Evolutionary conservation across 768 basidiomycete genomes (phyloP).

Genomic region (Trametes cingulata): DNA sequence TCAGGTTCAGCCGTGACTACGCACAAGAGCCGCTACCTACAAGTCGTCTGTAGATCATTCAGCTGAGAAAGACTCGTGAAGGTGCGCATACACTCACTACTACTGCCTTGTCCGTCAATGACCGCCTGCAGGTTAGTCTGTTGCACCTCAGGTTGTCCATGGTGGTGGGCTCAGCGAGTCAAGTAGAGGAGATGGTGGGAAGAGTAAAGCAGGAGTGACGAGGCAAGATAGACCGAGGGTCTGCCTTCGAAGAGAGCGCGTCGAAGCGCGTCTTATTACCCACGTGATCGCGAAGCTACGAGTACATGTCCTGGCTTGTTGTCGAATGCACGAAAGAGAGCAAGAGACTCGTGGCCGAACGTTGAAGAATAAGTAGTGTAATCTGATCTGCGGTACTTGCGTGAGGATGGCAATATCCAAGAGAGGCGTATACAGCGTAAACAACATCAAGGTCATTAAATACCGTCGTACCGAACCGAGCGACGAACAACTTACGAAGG

Average conservation of each 20-base stretch:
- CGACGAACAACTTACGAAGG: constrained; percentile 4
- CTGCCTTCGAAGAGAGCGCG: neutral
- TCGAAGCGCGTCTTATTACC: constrained; percentile 5
- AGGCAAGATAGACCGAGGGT: too few relatives aligned
- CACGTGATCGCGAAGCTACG: constrained; percentile 8
- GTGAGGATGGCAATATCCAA: constrained; percentile 4
- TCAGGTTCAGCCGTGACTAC: neutral
- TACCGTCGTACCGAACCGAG: constrained; percentile 10
- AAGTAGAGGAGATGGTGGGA: neutral
- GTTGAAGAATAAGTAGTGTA: neutral
- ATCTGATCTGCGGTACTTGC: neutral
- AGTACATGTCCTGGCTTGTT: too few relatives aligned
- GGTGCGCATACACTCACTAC: constrained; percentile 55
- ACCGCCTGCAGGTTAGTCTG: constrained; percentile 69
- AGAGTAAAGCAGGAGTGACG: too few relatives aligned
- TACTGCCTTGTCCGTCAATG: constrained; percentile 76
- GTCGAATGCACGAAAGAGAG: too few relatives aligned
- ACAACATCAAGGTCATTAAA: constrained; percentile 25
- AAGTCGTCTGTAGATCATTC: constrained; percentile 49
- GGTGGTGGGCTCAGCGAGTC: neutral
- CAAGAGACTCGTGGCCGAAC: too few relatives aligned
- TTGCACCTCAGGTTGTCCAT: constrained; percentile 87
- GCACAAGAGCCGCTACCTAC: constrained; percentile 35
- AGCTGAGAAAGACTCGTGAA: neutral
- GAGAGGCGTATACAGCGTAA: constrained; percentile 14